Evolutionary conservation across 2,329 filamentous ascomycete genomes (phyloP).

Genomic region (Alternaria consortialis): DNA sequence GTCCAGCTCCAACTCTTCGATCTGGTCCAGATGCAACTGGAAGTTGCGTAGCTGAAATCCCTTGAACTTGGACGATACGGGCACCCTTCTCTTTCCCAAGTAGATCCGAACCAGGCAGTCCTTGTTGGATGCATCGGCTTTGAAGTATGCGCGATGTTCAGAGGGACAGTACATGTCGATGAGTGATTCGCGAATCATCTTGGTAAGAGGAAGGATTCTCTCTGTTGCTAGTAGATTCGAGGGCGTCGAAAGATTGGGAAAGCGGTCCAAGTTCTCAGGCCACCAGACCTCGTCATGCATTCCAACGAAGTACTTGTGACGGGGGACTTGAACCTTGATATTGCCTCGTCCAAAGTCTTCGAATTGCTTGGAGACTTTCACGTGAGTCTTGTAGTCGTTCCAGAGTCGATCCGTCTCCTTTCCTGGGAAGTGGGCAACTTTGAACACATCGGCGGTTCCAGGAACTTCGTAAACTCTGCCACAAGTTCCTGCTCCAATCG

Average conservation of each 20-base stretch:
- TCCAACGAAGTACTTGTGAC: conserved; percentile 3
- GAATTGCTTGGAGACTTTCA: background rate
- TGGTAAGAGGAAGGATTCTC: conserved; percentile 47
- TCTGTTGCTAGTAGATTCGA: conserved; percentile 50
- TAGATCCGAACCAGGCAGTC: conserved; percentile 62
- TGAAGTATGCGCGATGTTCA: conserved; percentile 25
- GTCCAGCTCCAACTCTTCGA: conserved; percentile 55
- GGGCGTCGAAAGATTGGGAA: conserved; percentile 32
- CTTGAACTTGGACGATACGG: background rate
- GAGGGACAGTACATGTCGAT: conserved; percentile 47
- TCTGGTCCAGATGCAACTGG: conserved; percentile 60
- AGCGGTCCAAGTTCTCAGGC: conserved; percentile 21
- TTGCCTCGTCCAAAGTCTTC: conserved; percentile 5
- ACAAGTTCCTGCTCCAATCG: conserved; percentile 14
- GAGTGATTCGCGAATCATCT: conserved; percentile 37
- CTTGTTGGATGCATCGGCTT: conserved; percentile 21
- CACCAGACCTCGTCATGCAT: conserved; percentile 15
- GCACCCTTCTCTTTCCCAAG: conserved; percentile 51
- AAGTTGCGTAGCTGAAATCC: conserved; percentile 59
- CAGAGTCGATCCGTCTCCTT: conserved; percentile 11
- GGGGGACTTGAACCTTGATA: conserved; percentile 3
- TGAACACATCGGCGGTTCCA: conserved; percentile 1
- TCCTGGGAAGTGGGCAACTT: conserved; percentile 11
- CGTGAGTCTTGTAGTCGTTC: conserved; percentile 15
- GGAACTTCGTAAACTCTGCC: conserved; percentile 11